Base-by-base conservation (phyloP, 2,329 filamentous ascomycete species). In the Nemania diffusa region DNA sequence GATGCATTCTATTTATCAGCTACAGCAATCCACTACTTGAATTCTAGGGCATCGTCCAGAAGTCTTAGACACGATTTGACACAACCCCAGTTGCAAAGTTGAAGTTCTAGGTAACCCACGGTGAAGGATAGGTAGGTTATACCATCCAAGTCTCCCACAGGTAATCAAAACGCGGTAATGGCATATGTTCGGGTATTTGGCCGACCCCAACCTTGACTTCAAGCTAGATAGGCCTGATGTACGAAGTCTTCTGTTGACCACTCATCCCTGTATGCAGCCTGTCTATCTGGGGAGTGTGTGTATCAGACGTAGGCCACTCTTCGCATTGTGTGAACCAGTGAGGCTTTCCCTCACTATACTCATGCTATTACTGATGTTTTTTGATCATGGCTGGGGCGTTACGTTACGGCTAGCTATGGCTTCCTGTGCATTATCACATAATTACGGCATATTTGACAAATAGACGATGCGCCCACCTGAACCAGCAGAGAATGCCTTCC, bases 251-350 rank as follows among this genome's bases (percentile, higher is more conserved):
- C 71, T 15, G 69, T 79, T 34, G 70, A 64, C 6, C 72, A 71
- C 50, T 68, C 65, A 1, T 78, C 77, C 11, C 79, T 78, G 65
- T 79, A 77, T 52, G 79, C 79, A 0, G 64, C 77, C n/a, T 73
- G 71, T 34, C 62, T 81, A 13, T 5, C 79, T 80, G 8, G 79
- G 79, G 13, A 77, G 81, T 64, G 64, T 80, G n/a, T 77, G 79
- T 2, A 81, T 78, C 20, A 6, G 80, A 79, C 69, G 78, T 5
- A 78, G 79, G 2, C 61, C 81, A 3, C 32, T 79, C 46, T 80
- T 81, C 57, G 75, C 79, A 58, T 50, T 32, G 78, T 73, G 5
- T 17, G 79, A 34, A 73, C 61, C 15, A 50, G 22, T 15, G 53
- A 26, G n/a, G 29, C 4, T 13, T 22, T 34, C 17, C 17, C 6